Evolutionary conservation across 331 rosid genomes (phyloP), one percentile per base, ranked within the genome.

Genomic region (Quercus tomentella): DNA sequence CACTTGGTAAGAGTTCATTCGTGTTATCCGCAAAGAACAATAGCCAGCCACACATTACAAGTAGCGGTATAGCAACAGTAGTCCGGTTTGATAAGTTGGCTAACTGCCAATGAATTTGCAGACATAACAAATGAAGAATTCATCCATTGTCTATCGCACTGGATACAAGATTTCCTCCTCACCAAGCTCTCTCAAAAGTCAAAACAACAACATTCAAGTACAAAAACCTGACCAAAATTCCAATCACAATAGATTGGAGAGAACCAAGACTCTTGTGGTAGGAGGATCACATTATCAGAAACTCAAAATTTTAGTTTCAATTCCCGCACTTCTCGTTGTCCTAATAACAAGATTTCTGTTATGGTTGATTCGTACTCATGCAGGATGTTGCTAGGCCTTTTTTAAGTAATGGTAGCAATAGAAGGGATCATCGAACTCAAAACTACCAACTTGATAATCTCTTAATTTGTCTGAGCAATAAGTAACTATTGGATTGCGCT

Each of bases 41-140:
- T 11, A 45, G 52, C 1, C 0, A 35, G 9, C 2, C 43, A 35
- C 9, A 35, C 10, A 35, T 35, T 35, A 35, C 43, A 35, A 1
- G 43, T 35, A 1, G 43, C 9, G 0, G 0, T 7, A 35, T 35
- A 49, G 43, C 45, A 87, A 33, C 76, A 82, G 43, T 35, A 35
- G 43, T 35, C 43, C 10, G 1, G 0, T 35, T 35, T 35, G 43
- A 35, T 35, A 35, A 35, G 10, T 7, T 35, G 43, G 43, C 43
- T 6, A 35, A 35, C 10, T 2, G 10, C 75, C 25, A 83, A 89
- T 23, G 41, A 2, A 4, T 86, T 63, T 67, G 67, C 90, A 1
- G 82, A 90, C 62, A 66, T 82, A 30, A 85, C 69, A 2, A 8
- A 9, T 8, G 51, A 85, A 78, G 89, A 86, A 61, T 85, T 87